Evolutionary conservation across 768 basidiomycete genomes (phyloP).

Genomic region (Leccinellum rugosiceps): DNA sequence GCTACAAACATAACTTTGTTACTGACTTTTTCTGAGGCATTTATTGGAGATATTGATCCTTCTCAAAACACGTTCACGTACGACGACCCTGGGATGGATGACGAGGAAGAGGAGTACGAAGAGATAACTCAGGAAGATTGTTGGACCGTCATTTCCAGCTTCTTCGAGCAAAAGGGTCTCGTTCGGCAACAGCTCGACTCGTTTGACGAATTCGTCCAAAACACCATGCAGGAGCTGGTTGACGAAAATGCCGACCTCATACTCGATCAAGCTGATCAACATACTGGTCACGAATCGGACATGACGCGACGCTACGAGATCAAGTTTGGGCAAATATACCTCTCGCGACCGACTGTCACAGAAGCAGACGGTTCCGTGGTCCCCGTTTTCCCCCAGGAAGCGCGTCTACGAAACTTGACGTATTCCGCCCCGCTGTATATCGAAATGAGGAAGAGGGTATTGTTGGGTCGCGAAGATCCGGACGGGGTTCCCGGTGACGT

Average conservation of each 20-base stretch:
- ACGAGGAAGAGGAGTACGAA: constrained; percentile 55
- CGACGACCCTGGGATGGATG: constrained; percentile 59
- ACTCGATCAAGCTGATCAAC: constrained; percentile 94
- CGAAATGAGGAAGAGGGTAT: constrained; percentile 87
- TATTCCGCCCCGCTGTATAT: constrained; percentile 95
- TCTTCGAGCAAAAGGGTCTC: constrained; percentile 96
- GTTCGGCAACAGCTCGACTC: constrained; percentile 97
- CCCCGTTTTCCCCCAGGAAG: constrained; percentile 96
- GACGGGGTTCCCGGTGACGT: constrained; percentile 79
- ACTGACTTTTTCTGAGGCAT: constrained; percentile 33
- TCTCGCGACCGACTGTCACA: constrained; percentile 90
- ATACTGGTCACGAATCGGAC: constrained; percentile 80
- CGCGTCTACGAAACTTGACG: constrained; percentile 89
- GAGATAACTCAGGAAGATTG: constrained; percentile 92
- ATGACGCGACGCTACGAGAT: constrained; percentile 94
- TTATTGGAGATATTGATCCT: constrained; percentile 44
- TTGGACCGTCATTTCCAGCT: constrained; percentile 94
- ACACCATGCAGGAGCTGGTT: constrained; percentile 98
- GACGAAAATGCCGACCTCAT: constrained; percentile 96
- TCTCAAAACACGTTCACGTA: constrained; percentile 49
- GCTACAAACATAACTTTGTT: constrained; percentile 14
- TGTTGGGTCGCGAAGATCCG: constrained; percentile 77
- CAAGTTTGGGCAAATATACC: constrained; percentile 96
- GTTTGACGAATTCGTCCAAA: constrained; percentile 98
- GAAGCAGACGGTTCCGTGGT: constrained; percentile 94